These are phyloP conservation scores for Fusarium graminum DNA, from an alignment of 2,329 filamentous ascomycete genomes.

Conservation along the genomic window DNA sequence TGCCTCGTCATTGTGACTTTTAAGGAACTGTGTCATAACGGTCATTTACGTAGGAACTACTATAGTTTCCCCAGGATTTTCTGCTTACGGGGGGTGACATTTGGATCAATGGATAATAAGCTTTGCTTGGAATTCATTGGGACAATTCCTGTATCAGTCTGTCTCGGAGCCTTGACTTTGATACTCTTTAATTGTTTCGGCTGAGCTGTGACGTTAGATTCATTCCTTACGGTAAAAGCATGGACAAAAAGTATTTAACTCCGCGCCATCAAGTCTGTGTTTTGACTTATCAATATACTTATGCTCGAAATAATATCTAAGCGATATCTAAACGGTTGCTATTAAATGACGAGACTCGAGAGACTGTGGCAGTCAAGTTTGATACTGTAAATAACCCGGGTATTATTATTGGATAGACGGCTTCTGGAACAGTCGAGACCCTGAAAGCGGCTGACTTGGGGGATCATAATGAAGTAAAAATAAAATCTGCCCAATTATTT, in stretches of 20 bases:
- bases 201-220: not conserved
- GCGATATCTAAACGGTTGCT: no score
- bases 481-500: conserved; percentile 11
- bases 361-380: not conserved
- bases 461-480: conserved; percentile 8
- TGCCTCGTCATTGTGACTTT: no score
- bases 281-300: not conserved
- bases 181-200: not conserved
- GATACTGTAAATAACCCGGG: not conserved
- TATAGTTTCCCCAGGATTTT: not conserved
- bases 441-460: conserved; percentile 18
- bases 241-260: not conserved
- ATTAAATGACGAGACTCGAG: not conserved
- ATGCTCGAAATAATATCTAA: no score
- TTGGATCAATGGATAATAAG: conserved; percentile 15
- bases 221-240: not conserved
- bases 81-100: not conserved
- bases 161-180: not conserved
- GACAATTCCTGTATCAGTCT: conserved; percentile 8
- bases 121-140: conserved; percentile 9
- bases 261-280: not conserved
- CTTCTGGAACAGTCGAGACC: conserved; percentile 42
- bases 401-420: not conserved
- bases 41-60: conserved; percentile 3
- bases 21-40: not conserved